These are phyloP conservation scores for Vitis hybrid DNA, from an alignment of 177 flowering plant genomes.

Conservation along the genomic window DNA sequence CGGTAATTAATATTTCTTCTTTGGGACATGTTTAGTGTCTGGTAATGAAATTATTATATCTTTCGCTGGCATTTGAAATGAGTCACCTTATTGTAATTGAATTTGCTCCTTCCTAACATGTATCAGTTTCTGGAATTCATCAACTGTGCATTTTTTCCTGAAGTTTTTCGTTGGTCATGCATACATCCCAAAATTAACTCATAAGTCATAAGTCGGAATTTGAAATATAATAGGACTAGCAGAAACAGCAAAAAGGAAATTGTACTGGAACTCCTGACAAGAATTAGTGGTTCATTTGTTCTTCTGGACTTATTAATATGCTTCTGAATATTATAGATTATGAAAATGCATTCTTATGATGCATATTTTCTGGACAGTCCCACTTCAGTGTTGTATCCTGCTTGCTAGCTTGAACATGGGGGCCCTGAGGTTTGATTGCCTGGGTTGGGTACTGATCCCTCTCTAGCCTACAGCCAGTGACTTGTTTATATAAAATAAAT, in stretches of 20 bases:
- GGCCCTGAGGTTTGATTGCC: slow-evolving; percentile 19
- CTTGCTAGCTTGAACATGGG: slow-evolving; percentile 22
- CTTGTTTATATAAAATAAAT: no score
- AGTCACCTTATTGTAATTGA: not conserved
- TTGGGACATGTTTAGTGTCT: not conserved
- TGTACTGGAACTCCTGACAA: not conserved
- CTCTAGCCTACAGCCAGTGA: slow-evolving; percentile 7
- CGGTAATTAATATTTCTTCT: slow-evolving; percentile 44
- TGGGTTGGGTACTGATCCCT: slow-evolving; percentile 6
- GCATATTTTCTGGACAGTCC: slow-evolving; percentile 21
- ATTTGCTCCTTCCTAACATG: no score
- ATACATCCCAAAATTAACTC: no score
- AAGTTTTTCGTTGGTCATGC: no score
- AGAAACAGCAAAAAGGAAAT: no score
- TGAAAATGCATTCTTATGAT: slow-evolving; percentile 10
- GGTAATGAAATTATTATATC: not conserved
- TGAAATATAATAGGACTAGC: no score
- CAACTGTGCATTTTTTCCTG: no score
- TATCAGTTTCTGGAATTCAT: no score
- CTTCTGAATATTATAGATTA: not conserved
- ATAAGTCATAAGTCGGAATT: no score
- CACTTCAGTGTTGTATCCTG: slow-evolving; percentile 16
- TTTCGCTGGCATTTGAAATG: not conserved
- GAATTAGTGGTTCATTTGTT: not conserved
- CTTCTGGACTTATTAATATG: not conserved